A percentile compares a stretch with the other conserved stretches of the same genome.
Evolutionary conservation across 83 land plant genomes (phyloP).

Genomic region (Larix sibirica): DNA sequence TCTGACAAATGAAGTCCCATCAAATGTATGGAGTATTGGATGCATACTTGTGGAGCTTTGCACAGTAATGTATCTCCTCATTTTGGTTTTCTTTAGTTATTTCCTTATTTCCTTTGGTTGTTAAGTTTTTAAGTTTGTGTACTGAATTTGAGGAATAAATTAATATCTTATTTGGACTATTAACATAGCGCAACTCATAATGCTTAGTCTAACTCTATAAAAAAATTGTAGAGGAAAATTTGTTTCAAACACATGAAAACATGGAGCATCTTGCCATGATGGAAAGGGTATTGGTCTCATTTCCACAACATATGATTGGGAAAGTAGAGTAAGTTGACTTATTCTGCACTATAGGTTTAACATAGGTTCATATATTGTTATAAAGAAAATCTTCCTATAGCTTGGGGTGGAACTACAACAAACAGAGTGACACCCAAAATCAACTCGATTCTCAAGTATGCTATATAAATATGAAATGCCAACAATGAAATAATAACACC

Average conservation of each 20-base stretch:
- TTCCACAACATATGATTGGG: slow-evolving; percentile 59
- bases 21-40: slow-evolving; percentile 98
- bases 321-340: slow-evolving; percentile 58
- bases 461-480: too few species aligned
- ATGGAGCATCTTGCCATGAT: slow-evolving; percentile 85
- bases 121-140: not conserved
- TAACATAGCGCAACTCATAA: not conserved
- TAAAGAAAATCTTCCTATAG: too few species aligned
- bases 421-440: too few species aligned
- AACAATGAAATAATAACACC: too few species aligned
- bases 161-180: not conserved
- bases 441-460: too few species aligned
- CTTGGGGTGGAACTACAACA: too few species aligned
- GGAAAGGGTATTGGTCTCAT: slow-evolving; percentile 76
- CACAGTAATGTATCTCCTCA: slow-evolving; percentile 52
- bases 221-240: slow-evolving; percentile 50
- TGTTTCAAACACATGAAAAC: slow-evolving; percentile 84
- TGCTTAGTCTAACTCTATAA: not conserved
- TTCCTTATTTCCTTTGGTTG: not conserved
- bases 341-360: not conserved
- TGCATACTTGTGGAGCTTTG: slow-evolving; percentile 97
- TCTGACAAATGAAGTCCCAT: slow-evolving; percentile 28
- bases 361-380: too few species aligned
- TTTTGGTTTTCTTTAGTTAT: not conserved
- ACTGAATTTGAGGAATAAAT: not conserved